A percentile compares a stretch with the other conserved stretches of the same genome.
Conservation (phyloP, 306 rosid species). For the Dryas drummondii region DNA sequence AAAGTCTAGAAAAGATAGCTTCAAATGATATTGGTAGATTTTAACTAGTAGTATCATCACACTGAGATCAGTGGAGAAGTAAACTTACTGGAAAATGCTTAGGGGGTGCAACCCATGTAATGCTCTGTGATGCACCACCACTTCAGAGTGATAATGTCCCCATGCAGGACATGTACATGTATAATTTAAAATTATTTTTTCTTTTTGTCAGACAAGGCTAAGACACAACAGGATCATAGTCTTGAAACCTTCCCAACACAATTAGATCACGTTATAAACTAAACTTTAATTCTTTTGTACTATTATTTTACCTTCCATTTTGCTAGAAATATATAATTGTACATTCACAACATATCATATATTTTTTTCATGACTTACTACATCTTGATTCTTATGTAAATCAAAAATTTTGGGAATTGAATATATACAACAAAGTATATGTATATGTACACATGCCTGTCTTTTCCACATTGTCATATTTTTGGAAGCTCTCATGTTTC, state of each 20-base stretch:
- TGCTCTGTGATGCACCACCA: neutral
- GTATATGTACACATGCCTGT: neutral
- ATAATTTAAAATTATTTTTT: neutral
- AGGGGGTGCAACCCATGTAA: neutral
- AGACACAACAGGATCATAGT: neutral
- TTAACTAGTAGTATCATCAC: neutral
- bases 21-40: slow-evolving; percentile 3
- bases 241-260: neutral
- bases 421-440: neutral
- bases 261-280: neutral
- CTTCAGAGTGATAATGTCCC: neutral
- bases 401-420: neutral
- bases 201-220: neutral
- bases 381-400: neutral
- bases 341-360: neutral
- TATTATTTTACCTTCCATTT: neutral
- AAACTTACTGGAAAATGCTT: neutral
- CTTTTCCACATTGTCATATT: neutral
- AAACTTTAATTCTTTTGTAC: neutral
- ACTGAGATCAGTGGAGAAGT: neutral
- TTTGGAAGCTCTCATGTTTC: neutral
- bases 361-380: neutral
- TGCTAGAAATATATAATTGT: neutral
- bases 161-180: neutral
- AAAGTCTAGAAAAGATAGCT: neutral